These are phyloP conservation scores for Ochetophila trinervis DNA, from an alignment of 306 rosid species.

Conservation along the genomic window DNA sequence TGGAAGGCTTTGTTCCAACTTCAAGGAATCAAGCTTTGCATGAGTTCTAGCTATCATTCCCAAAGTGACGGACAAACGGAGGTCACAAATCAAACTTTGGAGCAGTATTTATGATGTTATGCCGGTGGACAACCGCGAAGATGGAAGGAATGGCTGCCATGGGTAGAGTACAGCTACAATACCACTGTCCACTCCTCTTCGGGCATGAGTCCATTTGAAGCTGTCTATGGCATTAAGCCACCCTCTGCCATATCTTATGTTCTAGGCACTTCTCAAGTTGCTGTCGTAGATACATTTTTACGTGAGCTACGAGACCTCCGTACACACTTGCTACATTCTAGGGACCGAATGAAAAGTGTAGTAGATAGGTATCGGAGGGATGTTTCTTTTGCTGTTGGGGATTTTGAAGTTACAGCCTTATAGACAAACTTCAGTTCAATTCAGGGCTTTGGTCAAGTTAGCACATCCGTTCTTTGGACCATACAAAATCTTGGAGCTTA, in stretches of 20 bases:
- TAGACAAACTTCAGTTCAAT: background rate
- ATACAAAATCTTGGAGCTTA: background rate
- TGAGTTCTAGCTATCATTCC: too few species aligned
- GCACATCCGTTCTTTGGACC: background rate
- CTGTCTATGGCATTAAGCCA: too few species aligned
- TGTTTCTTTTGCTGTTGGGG: background rate
- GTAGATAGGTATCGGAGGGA: background rate
- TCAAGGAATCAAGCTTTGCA: too few species aligned
- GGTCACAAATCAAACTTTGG: too few species aligned
- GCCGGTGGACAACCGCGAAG: too few species aligned
- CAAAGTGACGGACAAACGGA: too few species aligned
- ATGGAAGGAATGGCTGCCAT: too few species aligned
- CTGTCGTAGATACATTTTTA: background rate
- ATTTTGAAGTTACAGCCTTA: background rate
- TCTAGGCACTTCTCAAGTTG: background rate
- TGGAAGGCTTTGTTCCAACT: too few species aligned
- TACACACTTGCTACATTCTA: background rate
- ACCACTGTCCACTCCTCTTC: too few species aligned
- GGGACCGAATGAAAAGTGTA: background rate
- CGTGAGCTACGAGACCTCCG: background rate
- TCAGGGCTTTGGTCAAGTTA: background rate
- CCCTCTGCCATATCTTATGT: background rate
- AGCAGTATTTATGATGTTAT: too few species aligned
- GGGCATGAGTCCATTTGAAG: too few species aligned
- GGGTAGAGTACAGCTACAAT: too few species aligned